These are phyloP conservation scores for Emericellopsis cladophorae DNA, from an alignment of 2,329 filamentous ascomycete genomes.

Conservation along the genomic window DNA sequence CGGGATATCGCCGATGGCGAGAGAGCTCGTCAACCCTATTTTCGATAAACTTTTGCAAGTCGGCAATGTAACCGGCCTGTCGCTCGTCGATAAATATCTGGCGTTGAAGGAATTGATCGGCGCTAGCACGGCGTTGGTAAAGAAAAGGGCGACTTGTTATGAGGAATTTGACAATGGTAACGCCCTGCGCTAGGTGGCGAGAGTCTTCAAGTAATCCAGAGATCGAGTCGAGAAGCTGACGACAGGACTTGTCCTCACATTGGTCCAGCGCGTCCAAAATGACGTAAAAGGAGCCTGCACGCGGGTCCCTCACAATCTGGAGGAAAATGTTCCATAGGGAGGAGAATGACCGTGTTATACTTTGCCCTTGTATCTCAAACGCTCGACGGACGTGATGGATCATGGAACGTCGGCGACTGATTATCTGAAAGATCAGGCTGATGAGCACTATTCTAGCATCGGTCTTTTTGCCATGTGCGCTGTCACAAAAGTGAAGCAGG, in stretches of 20 bases:
- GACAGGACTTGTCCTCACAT: slow-evolving; percentile 15
- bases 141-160: slow-evolving; percentile 16
- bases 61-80: slow-evolving; percentile 10
- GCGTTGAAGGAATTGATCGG: slow-evolving; percentile 1
- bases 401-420: slow-evolving; percentile 15
- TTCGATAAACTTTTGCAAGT: slow-evolving; percentile 18
- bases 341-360: slow-evolving; percentile 18
- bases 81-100: slow-evolving; percentile 10
- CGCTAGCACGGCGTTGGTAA: slow-evolving; percentile 3
- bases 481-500: slow-evolving; percentile 21
- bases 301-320: slow-evolving; percentile 15
- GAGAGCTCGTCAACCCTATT: slow-evolving; percentile 17
- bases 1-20: slow-evolving; percentile 9
- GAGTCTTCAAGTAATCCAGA: slow-evolving; percentile 7
- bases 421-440: slow-evolving; percentile 20
- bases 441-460: slow-evolving; percentile 20
- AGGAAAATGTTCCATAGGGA: slow-evolving; percentile 21
- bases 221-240: slow-evolving; percentile 12
- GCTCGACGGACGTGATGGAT: slow-evolving; percentile 16
- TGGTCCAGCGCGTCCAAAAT: slow-evolving; percentile 26
- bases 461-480: slow-evolving; percentile 17
- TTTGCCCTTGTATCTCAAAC: slow-evolving; percentile 15
- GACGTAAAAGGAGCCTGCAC: slow-evolving; percentile 12
- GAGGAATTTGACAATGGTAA: slow-evolving; percentile 17
- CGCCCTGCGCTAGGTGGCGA: neutral